phyloP scores from a whole-genome alignment of 2,329 filamentous ascomycete species.

The Arthrobotrys entomopaga region DNA sequence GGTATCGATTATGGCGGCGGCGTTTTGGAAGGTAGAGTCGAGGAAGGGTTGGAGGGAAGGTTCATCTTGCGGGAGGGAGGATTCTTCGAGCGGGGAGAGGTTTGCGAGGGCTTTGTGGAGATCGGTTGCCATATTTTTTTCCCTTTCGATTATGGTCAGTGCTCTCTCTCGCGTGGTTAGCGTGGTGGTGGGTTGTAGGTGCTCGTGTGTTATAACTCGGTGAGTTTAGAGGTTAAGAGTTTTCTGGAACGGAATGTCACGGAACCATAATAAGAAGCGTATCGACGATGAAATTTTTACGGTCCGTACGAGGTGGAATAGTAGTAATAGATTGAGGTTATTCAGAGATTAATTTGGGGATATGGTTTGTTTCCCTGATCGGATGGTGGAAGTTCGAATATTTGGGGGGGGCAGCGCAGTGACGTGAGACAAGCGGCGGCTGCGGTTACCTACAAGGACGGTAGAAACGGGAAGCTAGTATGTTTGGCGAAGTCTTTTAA shows the following conservation, averaged over 20 bases:
- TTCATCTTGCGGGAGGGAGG: constrained; percentile 27
- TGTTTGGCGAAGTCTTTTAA: too few relatives aligned
- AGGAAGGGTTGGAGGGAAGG: constrained; percentile 31
- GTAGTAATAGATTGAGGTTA: neutral
- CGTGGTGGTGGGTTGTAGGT: neutral
- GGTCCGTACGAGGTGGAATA: too few relatives aligned
- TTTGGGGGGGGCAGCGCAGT: too few relatives aligned
- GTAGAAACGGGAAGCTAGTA: neutral
- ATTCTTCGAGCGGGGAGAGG: constrained; percentile 43
- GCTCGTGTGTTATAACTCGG: neutral
- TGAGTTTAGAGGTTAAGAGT: neutral
- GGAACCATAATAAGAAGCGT: neutral
- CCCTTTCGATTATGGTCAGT: constrained; percentile 1
- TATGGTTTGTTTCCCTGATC: too few relatives aligned
- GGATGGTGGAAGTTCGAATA: too few relatives aligned
- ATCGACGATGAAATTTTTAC: neutral
- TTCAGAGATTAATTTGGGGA: too few relatives aligned
- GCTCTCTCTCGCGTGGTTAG: neutral
- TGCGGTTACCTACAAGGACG: too few relatives aligned
- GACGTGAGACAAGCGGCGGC: too few relatives aligned
- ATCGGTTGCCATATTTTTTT: constrained; percentile 8
- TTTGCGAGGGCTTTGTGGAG: constrained; percentile 45
- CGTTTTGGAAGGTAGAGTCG: constrained; percentile 35
- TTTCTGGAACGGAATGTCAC: neutral
- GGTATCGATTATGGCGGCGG: constrained; percentile 44